Base-by-base conservation (phyloP, 441 rosid genomes). In the Viola pubescens region DNA sequence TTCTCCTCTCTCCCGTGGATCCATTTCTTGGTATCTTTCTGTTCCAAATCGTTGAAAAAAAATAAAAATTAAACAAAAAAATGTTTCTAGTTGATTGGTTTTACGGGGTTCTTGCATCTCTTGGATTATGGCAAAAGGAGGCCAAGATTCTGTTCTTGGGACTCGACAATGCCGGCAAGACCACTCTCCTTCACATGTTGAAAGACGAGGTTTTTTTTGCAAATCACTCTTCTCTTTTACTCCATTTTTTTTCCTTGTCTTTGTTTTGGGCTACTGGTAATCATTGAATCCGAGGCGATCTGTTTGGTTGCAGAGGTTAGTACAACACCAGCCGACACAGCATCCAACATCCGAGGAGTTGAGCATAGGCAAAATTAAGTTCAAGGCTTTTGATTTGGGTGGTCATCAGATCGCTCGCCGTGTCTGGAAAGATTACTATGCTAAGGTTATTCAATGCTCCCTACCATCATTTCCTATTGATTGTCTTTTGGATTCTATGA, bases 381-480 rank as follows among this genome's bases (percentile, higher is more conserved):
- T 90, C 70, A 90, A 90, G 71, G 95, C 95, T 11, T 90, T 90
- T 59, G 97, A 90, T 76, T 84, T 90, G 80, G 97, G 97, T 5
- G 97, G 97, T 47, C 97, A 90, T 70, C 95, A 85, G 83, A 87
- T 90, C 73, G 95, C 97, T 58, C 92, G 97, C 34, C 75, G 97
- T 61, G 95, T 90, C 52, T 87, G 97, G 97, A 90, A 90, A 50
- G 95, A 87, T 76, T 90, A 90, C 73, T 90, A 90, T 60, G 91
- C 97, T 19, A 90, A 90, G 97, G 95, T 88, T 13, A 12, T 37
- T 26, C 34, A 14, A 52, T 54, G 43, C 7, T 49, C 47, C 39
- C 7, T 9, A 11, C 48, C 34, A 2, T 3, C 44, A 45, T 63
- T 45, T 48, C 10, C 13, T 49, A 26, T 56, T 63, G n/a, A 48